Conservation (phyloP, 768 basidiomycete species). For the Pisolithus microcarpus region DNA sequence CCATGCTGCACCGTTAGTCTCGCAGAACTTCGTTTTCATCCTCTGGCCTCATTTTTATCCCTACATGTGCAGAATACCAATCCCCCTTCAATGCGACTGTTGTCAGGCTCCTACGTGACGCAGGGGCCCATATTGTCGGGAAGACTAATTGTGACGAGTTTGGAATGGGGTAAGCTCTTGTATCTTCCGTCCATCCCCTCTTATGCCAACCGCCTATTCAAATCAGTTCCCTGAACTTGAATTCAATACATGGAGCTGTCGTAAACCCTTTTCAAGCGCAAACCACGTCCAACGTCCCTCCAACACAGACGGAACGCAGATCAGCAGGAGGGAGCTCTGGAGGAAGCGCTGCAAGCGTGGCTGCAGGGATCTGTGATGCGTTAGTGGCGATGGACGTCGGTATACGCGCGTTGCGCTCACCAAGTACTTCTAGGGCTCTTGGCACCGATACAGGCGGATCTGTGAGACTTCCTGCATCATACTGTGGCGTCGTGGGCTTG, state of each 20-base stretch:
- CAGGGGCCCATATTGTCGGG: slow-evolving; percentile 59
- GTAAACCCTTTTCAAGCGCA: slow-evolving; percentile 58
- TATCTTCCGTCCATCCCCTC: too few species aligned
- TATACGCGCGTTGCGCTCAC: slow-evolving; percentile 1
- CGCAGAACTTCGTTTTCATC: too few species aligned
- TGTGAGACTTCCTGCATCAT: slow-evolving; percentile 85
- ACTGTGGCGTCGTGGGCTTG: slow-evolving; percentile 85
- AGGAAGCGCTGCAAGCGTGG: slow-evolving; percentile 91
- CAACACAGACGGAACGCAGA: slow-evolving; percentile 34
- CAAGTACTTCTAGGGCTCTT: slow-evolving; percentile 54
- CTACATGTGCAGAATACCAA: not conserved
- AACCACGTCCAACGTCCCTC: slow-evolving; percentile 8
- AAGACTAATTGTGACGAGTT: slow-evolving; percentile 43
- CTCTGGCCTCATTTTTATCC: not conserved
- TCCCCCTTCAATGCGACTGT: not conserved
- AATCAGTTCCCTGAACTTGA: slow-evolving; percentile 59
- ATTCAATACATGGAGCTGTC: slow-evolving; percentile 55
- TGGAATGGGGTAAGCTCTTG: too few species aligned
- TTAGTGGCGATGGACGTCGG: slow-evolving; percentile 34
- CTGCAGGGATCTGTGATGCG: slow-evolving; percentile 77
- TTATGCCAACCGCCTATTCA: not conserved
- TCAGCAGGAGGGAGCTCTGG: slow-evolving; percentile 93
- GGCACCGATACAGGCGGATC: slow-evolving; percentile 97
- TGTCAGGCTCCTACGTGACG: not conserved
- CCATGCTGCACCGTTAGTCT: not conserved